Conservation (phyloP, 495 filamentous ascomycete genomes). For the Hypoxylon perforatum region DNA sequence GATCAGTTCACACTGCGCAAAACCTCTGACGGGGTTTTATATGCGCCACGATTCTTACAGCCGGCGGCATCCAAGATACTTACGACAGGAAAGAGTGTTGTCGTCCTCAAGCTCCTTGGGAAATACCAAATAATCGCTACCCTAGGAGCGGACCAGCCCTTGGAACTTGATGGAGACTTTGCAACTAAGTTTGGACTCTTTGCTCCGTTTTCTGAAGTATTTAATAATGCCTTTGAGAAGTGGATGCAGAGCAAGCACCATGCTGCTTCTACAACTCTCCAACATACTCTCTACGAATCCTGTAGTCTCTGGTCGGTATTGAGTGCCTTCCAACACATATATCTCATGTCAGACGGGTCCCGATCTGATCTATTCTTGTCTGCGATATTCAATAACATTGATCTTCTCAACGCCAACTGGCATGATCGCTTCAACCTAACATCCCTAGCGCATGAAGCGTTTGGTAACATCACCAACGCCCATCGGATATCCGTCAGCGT, state of each 20-base stretch:
- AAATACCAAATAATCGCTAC: constrained; percentile 47
- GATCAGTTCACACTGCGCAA: constrained; percentile 73
- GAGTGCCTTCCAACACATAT: constrained; percentile 75
- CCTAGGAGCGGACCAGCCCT: constrained; percentile 39
- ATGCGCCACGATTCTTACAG: constrained; percentile 79
- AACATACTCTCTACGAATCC: constrained; percentile 71
- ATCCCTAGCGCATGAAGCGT: constrained; percentile 78
- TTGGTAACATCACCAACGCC: constrained; percentile 65
- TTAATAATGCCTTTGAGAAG: constrained; percentile 72
- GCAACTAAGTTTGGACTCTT: constrained; percentile 54
- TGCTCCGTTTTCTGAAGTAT: constrained; percentile 79
- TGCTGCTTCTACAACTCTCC: constrained; percentile 71
- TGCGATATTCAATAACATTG: constrained; percentile 81
- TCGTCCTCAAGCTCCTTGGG: constrained; percentile 77
- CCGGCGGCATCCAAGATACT: constrained; percentile 76
- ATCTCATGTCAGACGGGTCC: constrained; percentile 77
- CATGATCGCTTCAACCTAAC: constrained; percentile 85
- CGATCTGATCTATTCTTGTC: constrained; percentile 69
- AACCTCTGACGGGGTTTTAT: constrained; percentile 64
- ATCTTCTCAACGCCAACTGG: constrained; percentile 74
- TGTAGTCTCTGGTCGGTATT: constrained; percentile 75
- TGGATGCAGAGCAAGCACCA: constrained; percentile 81
- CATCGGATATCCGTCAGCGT: constrained; percentile 68
- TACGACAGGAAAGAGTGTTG: constrained; percentile 86
- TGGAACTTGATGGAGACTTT: constrained; percentile 69